A percentile compares a stretch with the other conserved stretches of the same genome.
Conservation (phyloP, 2,329 filamentous ascomycete genomes). For the Ramularia endophylla region DNA sequence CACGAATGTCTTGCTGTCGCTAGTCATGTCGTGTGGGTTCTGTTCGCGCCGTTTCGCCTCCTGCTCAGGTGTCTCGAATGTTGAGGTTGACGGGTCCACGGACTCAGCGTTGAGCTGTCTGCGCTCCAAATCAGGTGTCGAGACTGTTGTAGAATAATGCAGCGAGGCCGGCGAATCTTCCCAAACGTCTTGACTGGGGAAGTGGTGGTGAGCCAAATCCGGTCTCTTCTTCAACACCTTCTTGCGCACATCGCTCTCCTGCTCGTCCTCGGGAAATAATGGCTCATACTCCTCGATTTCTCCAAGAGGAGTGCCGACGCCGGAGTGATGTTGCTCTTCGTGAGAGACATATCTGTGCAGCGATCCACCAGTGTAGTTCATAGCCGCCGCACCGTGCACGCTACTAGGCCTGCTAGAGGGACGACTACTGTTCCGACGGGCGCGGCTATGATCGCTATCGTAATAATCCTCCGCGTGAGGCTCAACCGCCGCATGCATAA, state of each 20-base stretch:
- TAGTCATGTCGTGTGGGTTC: slow-evolving; percentile 31
- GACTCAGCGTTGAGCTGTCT: slow-evolving; percentile 28
- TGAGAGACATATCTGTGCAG: slow-evolving; percentile 51
- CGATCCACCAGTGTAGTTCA: slow-evolving; percentile 43
- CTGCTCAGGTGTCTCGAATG: slow-evolving; percentile 43
- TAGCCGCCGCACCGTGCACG: slow-evolving; percentile 33
- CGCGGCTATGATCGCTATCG: slow-evolving; percentile 33
- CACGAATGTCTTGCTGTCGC: slow-evolving; percentile 46
- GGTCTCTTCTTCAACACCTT: slow-evolving; percentile 52
- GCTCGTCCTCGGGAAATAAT: slow-evolving; percentile 72
- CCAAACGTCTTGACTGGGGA: slow-evolving; percentile 95
- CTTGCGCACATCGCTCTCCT: slow-evolving; percentile 49
- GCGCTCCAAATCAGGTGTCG: slow-evolving; percentile 57
- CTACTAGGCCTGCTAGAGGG: slow-evolving; percentile 59
- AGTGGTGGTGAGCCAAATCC: slow-evolving; percentile 53
- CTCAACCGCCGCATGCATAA: slow-evolving; percentile 70
- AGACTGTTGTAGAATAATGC: slow-evolving; percentile 71
- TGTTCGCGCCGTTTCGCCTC: slow-evolving; percentile 44
- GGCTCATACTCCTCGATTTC: slow-evolving; percentile 94
- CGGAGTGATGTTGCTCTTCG: slow-evolving; percentile 41
- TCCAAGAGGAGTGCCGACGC: slow-evolving; percentile 63
- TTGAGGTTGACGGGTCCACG: slow-evolving; percentile 19
- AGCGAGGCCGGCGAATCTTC: slow-evolving; percentile 88
- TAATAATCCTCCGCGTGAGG: slow-evolving; percentile 56
- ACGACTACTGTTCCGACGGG: slow-evolving; percentile 53